Evolutionary conservation across 1,284 basidiomycete genomes (phyloP).

Genomic region (Cryptococcus neoformans): DNA sequence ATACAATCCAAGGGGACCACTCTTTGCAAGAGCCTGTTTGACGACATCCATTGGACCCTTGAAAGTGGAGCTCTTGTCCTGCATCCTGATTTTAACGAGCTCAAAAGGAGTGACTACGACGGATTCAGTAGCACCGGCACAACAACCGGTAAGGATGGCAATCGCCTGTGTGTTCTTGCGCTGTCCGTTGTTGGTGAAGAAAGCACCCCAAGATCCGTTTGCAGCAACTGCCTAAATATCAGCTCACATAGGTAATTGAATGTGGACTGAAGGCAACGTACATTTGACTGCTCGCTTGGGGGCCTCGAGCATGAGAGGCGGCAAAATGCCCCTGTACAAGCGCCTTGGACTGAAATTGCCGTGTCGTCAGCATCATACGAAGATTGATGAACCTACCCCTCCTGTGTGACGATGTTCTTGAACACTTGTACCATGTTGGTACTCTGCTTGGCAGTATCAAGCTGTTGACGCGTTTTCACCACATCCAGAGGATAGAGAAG

Average conservation of each 20-base stretch:
- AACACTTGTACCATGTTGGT: constrained; percentile 72
- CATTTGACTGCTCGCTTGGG: constrained; percentile 99
- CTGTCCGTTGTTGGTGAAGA: constrained; percentile 57
- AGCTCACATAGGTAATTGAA: constrained; percentile 2
- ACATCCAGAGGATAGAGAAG: constrained; percentile 40
- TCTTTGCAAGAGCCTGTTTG: constrained; percentile 67
- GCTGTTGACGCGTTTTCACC: constrained; percentile 97
- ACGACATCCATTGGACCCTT: constrained; percentile 90
- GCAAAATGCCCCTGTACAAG: constrained; percentile 90
- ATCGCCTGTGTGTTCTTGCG: constrained; percentile 82
- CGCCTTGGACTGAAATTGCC: constrained; percentile 61
- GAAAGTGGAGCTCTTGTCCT: constrained; percentile 86
- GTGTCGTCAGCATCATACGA: background rate
- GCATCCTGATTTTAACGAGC: constrained; percentile 91
- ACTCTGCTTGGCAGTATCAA: constrained; percentile 72
- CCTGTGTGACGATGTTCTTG: constrained; percentile 64
- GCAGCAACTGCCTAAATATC: constrained; percentile 31
- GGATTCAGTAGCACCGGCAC: constrained; percentile 92
- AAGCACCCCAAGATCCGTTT: constrained; percentile 80
- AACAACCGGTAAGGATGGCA: constrained; percentile 85
- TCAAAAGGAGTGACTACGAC: constrained; percentile 89
- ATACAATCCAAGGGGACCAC: constrained; percentile 68
- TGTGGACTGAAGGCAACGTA: constrained; percentile 48
- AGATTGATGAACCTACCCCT: constrained; percentile 56
- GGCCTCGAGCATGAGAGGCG: constrained; percentile 92